Evolutionary conservation across 2,329 filamentous ascomycete genomes (phyloP).

Genomic region (Clonostachys sp.): DNA sequence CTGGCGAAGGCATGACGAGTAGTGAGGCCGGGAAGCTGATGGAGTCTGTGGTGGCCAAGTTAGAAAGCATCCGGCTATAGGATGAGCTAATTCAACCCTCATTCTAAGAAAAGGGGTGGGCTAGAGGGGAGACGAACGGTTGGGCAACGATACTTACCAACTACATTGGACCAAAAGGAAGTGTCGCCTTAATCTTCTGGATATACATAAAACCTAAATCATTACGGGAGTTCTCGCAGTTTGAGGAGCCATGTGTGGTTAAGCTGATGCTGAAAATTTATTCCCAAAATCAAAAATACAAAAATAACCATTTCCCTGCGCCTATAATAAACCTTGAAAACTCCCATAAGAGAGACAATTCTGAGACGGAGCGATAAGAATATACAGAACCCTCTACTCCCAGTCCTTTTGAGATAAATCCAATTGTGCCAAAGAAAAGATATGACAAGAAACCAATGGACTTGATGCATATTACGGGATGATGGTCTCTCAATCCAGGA

Average conservation of each 20-base stretch:
- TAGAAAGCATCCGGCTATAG: constrained; percentile 30
- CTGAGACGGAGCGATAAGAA: too few relatives aligned
- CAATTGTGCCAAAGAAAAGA: not conserved
- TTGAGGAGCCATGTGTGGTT: not conserved
- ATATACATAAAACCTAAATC: not conserved
- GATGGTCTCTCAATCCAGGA: too few relatives aligned
- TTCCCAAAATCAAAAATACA: not conserved
- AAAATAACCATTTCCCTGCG: not conserved
- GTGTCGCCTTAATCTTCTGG: too few relatives aligned
- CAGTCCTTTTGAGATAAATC: not conserved
- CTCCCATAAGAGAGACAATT: too few relatives aligned
- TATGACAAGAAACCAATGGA: not conserved
- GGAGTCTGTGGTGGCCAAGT: constrained; percentile 31
- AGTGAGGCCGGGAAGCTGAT: constrained; percentile 31
- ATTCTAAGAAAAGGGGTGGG: too few relatives aligned
- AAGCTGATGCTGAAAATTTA: too few relatives aligned
- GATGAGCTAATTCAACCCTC: too few relatives aligned
- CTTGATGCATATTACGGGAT: not conserved
- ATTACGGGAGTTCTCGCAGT: not conserved
- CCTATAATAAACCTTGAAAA: too few relatives aligned
- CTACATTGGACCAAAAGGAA: too few relatives aligned
- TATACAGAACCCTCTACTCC: not conserved
- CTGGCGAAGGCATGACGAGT: constrained; percentile 26
- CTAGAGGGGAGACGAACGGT: too few relatives aligned
- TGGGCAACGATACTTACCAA: too few relatives aligned